These are phyloP conservation scores for Oenanthe javanica DNA, from an alignment of 140 eudicot species.

Conservation along the genomic window DNA sequence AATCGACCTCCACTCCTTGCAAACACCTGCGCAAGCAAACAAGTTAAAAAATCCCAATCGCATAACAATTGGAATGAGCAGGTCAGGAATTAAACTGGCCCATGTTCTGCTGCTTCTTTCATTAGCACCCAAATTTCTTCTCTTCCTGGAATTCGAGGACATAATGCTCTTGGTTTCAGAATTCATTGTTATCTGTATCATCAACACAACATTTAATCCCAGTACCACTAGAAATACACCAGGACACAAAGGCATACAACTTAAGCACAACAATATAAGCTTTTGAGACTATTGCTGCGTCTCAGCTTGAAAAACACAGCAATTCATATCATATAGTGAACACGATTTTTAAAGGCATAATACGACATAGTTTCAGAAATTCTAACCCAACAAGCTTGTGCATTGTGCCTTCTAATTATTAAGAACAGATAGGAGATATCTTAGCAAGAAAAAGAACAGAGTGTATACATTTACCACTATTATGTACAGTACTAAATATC, in stretches of 20 bases:
- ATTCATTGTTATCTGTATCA: not conserved
- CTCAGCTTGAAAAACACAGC: too few species aligned
- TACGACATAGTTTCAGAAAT: too few species aligned
- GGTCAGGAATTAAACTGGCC: slow-evolving; percentile 5
- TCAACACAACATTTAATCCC: not conserved
- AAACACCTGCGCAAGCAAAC: slow-evolving; percentile 15
- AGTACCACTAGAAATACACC: too few species aligned
- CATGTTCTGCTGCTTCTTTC: not conserved
- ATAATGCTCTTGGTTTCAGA: not conserved
- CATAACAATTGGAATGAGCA: slow-evolving; percentile 11
- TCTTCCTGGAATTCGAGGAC: not conserved
- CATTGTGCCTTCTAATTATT: not conserved
- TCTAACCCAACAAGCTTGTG: not conserved
- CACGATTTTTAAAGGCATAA: too few species aligned
- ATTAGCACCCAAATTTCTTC: not conserved
- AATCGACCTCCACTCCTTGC: slow-evolving; percentile 15
- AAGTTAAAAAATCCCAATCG: slow-evolving; percentile 5
- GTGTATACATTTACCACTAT: too few species aligned
- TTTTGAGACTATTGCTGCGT: too few species aligned
- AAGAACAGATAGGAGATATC: too few species aligned
- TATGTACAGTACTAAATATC: too few species aligned
- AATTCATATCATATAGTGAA: too few species aligned
- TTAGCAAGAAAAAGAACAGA: too few species aligned
- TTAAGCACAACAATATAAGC: too few species aligned
- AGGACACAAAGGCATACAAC: too few species aligned